Percentiles rank a stretch among this genome's conserved stretches.
Conservation (phyloP, 257 asterid species). For the Solanum acaule region DNA sequence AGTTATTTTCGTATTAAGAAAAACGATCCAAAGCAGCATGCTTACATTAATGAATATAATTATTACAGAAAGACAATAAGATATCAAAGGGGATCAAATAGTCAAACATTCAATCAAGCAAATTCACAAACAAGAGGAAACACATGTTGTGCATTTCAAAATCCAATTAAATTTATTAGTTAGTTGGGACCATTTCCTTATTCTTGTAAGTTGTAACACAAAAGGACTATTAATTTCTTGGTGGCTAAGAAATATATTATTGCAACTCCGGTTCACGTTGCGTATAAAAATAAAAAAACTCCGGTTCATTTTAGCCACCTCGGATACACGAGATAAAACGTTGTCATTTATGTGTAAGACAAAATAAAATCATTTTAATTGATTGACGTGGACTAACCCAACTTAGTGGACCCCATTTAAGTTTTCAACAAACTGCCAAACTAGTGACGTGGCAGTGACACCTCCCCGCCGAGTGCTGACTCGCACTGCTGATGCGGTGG, state of each 20-base stretch:
- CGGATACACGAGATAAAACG: constrained; percentile 8
- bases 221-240: background rate
- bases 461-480: background rate
- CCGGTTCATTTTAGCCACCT: background rate
- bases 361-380: background rate
- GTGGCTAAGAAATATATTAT: background rate
- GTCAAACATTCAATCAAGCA: background rate
- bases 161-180: background rate
- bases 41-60: background rate
- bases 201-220: no score
- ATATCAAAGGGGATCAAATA: no score
- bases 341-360: background rate
- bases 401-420: background rate
- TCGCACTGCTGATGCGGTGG: constrained; percentile 1
- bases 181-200: background rate
- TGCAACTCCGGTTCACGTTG: background rate
- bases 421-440: background rate
- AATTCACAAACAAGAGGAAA: background rate
- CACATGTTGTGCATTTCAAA: background rate
- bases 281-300: fast-evolving
- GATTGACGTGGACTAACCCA: constrained; percentile 13
- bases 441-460: background rate
- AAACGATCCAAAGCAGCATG: background rate
- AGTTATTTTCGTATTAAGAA: no score
- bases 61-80: background rate